Evolutionary conservation across 2,329 filamentous ascomycete species (phyloP).

Genomic region (Thelonectria discophora): DNA sequence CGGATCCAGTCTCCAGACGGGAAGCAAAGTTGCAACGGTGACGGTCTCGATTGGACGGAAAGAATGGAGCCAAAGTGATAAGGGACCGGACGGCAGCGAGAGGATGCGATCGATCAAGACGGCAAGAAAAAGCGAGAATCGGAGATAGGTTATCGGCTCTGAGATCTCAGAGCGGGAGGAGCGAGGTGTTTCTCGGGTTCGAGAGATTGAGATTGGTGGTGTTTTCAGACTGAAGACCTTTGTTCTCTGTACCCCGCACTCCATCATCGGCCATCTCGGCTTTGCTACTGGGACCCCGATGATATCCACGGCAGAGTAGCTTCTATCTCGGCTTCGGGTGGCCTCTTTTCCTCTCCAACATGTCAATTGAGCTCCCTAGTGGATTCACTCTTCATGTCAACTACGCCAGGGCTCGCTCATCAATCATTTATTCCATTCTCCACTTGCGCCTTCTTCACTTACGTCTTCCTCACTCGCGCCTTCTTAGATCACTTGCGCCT

Average conservation of each 20-base stretch:
- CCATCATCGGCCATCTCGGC: background rate
- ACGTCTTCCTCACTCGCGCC: too few relatives aligned
- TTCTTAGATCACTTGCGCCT: too few relatives aligned
- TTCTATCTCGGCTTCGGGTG: background rate
- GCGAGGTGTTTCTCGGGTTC: background rate
- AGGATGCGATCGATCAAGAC: background rate
- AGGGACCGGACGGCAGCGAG: background rate
- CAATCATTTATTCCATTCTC: background rate
- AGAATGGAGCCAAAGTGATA: background rate
- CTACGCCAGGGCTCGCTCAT: background rate
- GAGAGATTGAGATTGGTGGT: background rate
- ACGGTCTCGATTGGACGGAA: background rate
- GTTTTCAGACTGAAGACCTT: too few relatives aligned
- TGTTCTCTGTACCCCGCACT: background rate
- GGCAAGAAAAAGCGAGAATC: background rate
- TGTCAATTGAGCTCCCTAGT: background rate
- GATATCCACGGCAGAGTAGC: constrained; percentile 10
- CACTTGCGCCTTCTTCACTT: too few relatives aligned
- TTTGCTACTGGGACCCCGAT: constrained; percentile 6
- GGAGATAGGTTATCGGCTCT: background rate
- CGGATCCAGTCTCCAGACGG: too few relatives aligned
- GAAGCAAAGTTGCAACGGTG: too few relatives aligned
- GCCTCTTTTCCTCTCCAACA: background rate
- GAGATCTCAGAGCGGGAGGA: background rate
- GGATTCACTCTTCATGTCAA: constrained; percentile 2